Evolutionary conservation across 2,329 filamentous ascomycete species (phyloP).

Genomic region (Pseudocercospora cruenta): DNA sequence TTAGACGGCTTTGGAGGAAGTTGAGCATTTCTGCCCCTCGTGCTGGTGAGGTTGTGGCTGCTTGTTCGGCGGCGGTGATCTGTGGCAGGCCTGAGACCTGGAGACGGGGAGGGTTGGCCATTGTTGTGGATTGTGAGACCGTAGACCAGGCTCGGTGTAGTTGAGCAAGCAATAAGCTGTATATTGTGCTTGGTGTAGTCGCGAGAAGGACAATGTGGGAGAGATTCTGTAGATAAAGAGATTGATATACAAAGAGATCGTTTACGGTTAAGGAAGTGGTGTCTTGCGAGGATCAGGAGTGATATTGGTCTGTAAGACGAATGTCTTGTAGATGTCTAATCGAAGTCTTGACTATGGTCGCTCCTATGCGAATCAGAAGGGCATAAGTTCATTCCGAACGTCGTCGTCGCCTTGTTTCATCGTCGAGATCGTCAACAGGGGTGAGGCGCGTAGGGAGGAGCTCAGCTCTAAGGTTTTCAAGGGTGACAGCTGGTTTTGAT

Average conservation of each 20-base stretch:
- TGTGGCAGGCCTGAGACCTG: constrained; percentile 58
- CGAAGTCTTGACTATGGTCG: not conserved
- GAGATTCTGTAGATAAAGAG: not conserved
- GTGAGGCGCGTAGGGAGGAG: constrained; percentile 1
- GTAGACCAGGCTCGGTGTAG: not conserved
- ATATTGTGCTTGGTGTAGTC: not conserved
- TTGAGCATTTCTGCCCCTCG: constrained; percentile 74
- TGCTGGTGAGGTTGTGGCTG: constrained; percentile 69
- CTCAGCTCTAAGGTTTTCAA: not conserved
- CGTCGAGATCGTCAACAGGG: not conserved
- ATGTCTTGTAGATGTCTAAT: not conserved
- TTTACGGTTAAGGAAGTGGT: not conserved
- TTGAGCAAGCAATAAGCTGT: not conserved
- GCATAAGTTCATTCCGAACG: not conserved
- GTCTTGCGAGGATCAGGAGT: not conserved
- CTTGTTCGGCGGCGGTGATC: constrained; percentile 62
- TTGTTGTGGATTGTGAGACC: not conserved
- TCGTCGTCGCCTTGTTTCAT: constrained; percentile 4
- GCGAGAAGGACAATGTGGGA: not conserved
- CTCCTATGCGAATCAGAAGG: not conserved
- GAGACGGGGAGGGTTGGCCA: constrained; percentile 32
- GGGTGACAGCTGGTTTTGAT: not conserved
- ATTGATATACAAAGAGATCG: not conserved
- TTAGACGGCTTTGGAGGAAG: constrained; percentile 40
- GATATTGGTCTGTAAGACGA: not conserved